Evolutionary conservation across 2,329 filamentous ascomycete genomes (phyloP), one percentile per base, ranked within the genome.

Genomic region (Ceratocystis colombiana): DNA sequence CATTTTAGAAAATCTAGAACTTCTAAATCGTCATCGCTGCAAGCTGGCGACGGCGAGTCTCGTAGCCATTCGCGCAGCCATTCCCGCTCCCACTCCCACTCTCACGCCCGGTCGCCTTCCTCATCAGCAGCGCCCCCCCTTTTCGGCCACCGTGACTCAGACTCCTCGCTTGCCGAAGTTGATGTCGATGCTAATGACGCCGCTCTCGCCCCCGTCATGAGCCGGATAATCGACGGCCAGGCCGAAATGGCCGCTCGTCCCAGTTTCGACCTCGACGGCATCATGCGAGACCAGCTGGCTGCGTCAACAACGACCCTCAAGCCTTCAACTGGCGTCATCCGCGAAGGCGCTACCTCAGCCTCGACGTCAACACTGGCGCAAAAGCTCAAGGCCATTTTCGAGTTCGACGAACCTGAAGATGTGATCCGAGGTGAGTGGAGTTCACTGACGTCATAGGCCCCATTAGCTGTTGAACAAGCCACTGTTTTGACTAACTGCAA

Each of bases 371-470:
- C 82, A 17, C 80, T 96, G 64, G 86, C 88, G 0, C 83, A 80
- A 67, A 83, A 86, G 67, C 76, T 96, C 46, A 90, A 86, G 79
- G 86, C 94, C 68, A 95, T 96, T 69, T 96, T 96, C 72, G 83
- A 87, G 62, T 94, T 96, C 70, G 85, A 90, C 33, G 79, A 84
- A 46, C 82, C 88, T 0, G 94, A 99, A 73, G 87, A 91, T 68
- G 89, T 97, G 25, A 85, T 96, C 68, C 86, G 89, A 74, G 86
- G 86, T 88, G 75, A 65, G 75, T 64, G 66, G 12, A 46, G 33
- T 69, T 62, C 17, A 45, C 59, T 65, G 64, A 65, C 64, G 64
- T 65, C 64, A 65, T 65, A 20, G 37, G 37, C 37, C 3, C 37
- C 10, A 41, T 41, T 41, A 41, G 3, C 37, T 41, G 3, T 22